phyloP scores from a whole-genome alignment of 495 filamentous ascomycete genomes.

The Xylaria nigripes region DNA sequence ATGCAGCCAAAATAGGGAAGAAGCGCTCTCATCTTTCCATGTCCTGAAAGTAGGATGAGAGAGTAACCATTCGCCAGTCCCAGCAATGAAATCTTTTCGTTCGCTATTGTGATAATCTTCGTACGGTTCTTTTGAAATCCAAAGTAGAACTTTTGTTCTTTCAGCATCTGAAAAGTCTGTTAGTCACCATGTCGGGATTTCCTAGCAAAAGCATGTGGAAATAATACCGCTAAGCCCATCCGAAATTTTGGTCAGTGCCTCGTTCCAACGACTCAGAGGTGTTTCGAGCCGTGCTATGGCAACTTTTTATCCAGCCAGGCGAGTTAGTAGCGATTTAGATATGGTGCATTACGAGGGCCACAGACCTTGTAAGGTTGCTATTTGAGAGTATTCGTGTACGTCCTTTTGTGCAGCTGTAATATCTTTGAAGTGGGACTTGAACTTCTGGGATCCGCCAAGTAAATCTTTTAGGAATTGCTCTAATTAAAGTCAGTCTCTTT shows the following conservation, averaged over 20 bases:
- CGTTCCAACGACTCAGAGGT: slow-evolving; percentile 12
- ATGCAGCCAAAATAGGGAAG: slow-evolving; percentile 28
- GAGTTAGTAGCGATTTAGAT: not conserved
- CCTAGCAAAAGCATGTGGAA: not conserved
- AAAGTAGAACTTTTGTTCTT: slow-evolving; percentile 10
- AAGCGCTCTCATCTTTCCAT: slow-evolving; percentile 23
- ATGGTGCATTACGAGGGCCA: not conserved
- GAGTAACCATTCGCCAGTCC: slow-evolving; percentile 22
- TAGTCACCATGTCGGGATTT: not conserved
- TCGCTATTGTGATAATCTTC: slow-evolving; percentile 17
- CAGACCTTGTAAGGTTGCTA: not conserved
- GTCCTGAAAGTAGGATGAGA: not conserved
- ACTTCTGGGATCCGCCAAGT: not conserved
- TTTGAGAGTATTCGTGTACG: not conserved
- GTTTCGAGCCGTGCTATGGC: slow-evolving; percentile 3
- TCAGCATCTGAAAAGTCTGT: not conserved
- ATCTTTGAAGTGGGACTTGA: not conserved
- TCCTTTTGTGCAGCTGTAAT: not conserved
- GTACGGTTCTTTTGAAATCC: slow-evolving; percentile 16
- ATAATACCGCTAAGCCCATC: slow-evolving; percentile 14
- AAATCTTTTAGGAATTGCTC: not conserved
- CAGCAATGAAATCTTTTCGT: slow-evolving; percentile 9
- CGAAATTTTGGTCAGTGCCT: slow-evolving; percentile 15
- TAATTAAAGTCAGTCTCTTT: not conserved
- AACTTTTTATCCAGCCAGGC: not conserved